Evolutionary conservation across 768 basidiomycete species (phyloP).

Genomic region (Rhodosporidiobolus odoratus): DNA sequence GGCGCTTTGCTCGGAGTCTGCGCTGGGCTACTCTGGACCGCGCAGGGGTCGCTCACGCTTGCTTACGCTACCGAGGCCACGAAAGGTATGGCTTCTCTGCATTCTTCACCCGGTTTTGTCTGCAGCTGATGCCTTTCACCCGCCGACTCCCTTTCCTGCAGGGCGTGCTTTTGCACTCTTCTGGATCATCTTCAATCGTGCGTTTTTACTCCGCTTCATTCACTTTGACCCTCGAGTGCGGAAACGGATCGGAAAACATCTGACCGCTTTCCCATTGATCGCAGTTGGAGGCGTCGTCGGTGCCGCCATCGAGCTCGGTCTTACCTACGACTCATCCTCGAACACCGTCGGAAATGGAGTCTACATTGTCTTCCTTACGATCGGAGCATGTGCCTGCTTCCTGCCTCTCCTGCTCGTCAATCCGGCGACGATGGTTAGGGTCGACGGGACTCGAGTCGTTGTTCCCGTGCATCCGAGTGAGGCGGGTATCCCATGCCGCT

Average conservation of each 20-base stretch:
- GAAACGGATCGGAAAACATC: too few species aligned
- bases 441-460: constrained; percentile 39
- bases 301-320: constrained; percentile 34
- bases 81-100: constrained; percentile 2
- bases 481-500: too few species aligned
- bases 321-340: constrained; percentile 22
- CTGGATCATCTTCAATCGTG: too few species aligned
- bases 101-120: neutral
- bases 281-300: constrained; percentile 41
- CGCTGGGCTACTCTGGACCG: constrained; percentile 70
- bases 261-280: too few species aligned
- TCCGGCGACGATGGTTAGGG: constrained; percentile 66
- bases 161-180: constrained; percentile 16
- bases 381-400: constrained; percentile 46
- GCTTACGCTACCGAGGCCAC: constrained; percentile 61
- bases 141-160: neutral
- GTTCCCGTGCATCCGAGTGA: constrained; percentile 25
- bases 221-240: too few species aligned
- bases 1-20: constrained; percentile 59
- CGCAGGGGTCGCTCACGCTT: constrained; percentile 78
- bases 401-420: constrained; percentile 59
- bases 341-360: constrained; percentile 37
- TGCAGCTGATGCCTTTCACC: neutral
- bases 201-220: too few species aligned
- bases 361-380: constrained; percentile 68